These are phyloP conservation scores for Solanum clarkiae DNA, from an alignment of 257 asterid species.

Conservation along the genomic window DNA sequence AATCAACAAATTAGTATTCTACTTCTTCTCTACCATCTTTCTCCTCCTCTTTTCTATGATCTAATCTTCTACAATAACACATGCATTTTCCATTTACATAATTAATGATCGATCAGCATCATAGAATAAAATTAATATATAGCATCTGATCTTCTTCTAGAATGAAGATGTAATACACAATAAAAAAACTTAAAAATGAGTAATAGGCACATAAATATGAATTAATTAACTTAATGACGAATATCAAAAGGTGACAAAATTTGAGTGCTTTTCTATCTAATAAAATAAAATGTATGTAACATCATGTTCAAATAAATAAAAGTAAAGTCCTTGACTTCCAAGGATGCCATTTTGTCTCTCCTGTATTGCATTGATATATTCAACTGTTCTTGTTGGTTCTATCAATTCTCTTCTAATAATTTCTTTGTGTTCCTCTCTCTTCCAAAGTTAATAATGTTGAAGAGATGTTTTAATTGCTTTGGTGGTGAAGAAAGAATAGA, in stretches of 20 bases:
- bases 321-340: neutral
- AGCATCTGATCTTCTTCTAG: too few species aligned
- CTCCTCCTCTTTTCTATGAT: too few species aligned
- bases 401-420: neutral
- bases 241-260: neutral
- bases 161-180: too few species aligned
- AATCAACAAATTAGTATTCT: too few species aligned
- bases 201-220: too few species aligned
- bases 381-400: neutral
- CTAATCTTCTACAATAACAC: too few species aligned
- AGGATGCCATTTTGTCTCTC: neutral
- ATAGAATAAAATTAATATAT: too few species aligned
- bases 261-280: neutral
- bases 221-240: too few species aligned
- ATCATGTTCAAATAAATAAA: neutral
- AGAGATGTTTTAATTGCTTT: constrained; percentile 15
- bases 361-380: neutral
- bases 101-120: too few species aligned
- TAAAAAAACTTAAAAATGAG: too few species aligned
- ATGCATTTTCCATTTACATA: too few species aligned
- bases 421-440: neutral
- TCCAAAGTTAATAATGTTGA: constrained; percentile 3
- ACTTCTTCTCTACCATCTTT: too few species aligned
- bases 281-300: neutral
- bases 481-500: neutral